Conservation (phyloP, 1,284 basidiomycete species). For the Melanopsichium pennsylvanicum region DNA sequence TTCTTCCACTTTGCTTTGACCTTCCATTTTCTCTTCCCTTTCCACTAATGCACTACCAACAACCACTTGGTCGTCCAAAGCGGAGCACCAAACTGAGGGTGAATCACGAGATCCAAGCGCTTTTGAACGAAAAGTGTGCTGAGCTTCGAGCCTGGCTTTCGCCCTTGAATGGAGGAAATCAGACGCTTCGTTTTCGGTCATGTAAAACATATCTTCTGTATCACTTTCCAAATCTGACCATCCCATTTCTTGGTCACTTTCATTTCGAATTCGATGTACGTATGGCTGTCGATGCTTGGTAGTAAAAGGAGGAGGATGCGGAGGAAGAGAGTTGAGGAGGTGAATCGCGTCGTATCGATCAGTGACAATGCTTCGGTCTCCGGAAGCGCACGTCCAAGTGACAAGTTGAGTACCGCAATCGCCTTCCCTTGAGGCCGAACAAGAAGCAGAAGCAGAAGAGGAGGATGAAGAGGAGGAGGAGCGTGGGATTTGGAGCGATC, state of each 20-base stretch:
- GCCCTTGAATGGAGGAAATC: constrained; percentile 6
- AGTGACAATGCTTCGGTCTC: background rate
- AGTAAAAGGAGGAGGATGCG: background rate
- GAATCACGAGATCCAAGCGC: background rate
- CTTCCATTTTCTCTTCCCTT: no score
- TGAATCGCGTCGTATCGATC: constrained; percentile 34
- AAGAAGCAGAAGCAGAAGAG: no score
- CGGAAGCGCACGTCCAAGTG: constrained; percentile 19
- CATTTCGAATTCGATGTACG: background rate
- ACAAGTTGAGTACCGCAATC: constrained; percentile 5
- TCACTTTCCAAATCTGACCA: constrained; percentile 36
- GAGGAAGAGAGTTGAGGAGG: constrained; percentile 10
- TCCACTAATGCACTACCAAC: no score
- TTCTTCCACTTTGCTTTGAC: no score
- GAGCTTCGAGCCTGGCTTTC: constrained; percentile 2
- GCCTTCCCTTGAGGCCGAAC: no score
- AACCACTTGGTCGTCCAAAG: background rate
- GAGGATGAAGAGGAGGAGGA: no score
- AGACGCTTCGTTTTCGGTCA: constrained; percentile 15
- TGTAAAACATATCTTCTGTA: constrained; percentile 31
- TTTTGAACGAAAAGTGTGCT: constrained; percentile 1
- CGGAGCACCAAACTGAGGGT: background rate
- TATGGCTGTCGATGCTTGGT: background rate
- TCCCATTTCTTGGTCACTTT: constrained; percentile 4
- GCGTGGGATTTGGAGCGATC: constrained; percentile 6